Conservation (phyloP, 2,329 filamentous ascomycete genomes). For the Capronia epimyces region DNA sequence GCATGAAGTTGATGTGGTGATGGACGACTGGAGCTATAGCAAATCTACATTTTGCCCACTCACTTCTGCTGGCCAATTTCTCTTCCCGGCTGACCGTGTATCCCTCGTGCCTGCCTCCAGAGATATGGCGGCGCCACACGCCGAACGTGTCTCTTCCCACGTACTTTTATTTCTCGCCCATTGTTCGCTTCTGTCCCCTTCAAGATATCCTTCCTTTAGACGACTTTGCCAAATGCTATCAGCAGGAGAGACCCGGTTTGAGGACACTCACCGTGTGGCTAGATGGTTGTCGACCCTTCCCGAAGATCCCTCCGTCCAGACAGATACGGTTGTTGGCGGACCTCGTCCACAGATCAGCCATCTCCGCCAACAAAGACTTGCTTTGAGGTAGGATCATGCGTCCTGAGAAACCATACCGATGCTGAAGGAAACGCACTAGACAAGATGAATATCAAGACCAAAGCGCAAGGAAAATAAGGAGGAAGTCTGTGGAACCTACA, state of each 20-base stretch:
- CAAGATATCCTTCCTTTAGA: not conserved
- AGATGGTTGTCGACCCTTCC: conserved; percentile 1
- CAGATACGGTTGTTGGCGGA: not conserved
- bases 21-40: too few species aligned
- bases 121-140: not conserved
- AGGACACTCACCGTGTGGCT: not conserved
- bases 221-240: too few species aligned
- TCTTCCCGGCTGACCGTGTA: not conserved
- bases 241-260: not conserved
- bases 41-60: too few species aligned
- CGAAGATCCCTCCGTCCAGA: too few species aligned
- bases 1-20: not conserved
- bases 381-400: not conserved
- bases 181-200: not conserved
- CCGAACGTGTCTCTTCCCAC: not conserved
- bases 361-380: not conserved
- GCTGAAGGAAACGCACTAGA: not conserved
- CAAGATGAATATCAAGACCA: not conserved
- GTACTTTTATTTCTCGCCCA: too few species aligned
- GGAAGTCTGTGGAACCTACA: not conserved
- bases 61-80: not conserved
- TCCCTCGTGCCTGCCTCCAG: not conserved
- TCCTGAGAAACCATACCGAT: not conserved
- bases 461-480: not conserved
- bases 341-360: not conserved